Evolutionary conservation across 2,329 filamentous ascomycete species (phyloP).

Genomic region (Colletotrichum phormii): DNA sequence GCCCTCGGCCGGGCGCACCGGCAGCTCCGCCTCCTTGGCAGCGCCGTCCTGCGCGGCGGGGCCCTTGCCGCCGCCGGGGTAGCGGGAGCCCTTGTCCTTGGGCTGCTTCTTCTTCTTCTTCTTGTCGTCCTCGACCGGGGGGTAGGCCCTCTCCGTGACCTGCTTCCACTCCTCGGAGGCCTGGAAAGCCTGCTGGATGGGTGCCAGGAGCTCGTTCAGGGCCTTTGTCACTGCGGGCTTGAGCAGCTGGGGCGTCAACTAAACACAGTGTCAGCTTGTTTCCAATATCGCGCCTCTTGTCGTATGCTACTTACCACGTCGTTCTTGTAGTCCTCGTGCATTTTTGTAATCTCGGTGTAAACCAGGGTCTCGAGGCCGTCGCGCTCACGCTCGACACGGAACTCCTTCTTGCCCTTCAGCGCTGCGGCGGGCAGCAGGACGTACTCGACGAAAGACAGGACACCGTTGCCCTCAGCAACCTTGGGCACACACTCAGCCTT

Average conservation of each 20-base stretch:
- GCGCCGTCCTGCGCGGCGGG: conserved; percentile 28
- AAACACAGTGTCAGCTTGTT: conserved; percentile 31
- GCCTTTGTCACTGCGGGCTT: conserved; percentile 86
- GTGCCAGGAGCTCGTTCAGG: conserved; percentile 78
- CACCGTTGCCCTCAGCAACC: conserved; percentile 84
- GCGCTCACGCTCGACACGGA: conserved; percentile 74
- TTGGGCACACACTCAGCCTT: conserved; percentile 86
- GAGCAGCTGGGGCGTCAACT: conserved; percentile 84
- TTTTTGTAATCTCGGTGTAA: conserved; percentile 79
- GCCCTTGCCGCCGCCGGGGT: conserved; percentile 58
- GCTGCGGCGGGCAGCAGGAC: conserved; percentile 83
- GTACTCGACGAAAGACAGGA: conserved; percentile 87
- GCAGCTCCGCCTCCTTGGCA: conserved; percentile 33
- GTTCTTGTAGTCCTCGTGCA: conserved; percentile 83
- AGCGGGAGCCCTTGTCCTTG: conserved; percentile 79
- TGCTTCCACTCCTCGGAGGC: conserved; percentile 81
- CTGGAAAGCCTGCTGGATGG: conserved; percentile 81
- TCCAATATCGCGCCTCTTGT: neutral
- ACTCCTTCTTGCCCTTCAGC: conserved; percentile 69
- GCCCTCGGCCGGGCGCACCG: conserved; percentile 28
- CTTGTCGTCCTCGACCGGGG: conserved; percentile 66
- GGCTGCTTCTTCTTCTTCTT: conserved; percentile 81
- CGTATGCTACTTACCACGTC: conserved; percentile 63
- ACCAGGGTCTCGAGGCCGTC: conserved; percentile 78
- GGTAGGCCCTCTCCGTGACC: conserved; percentile 83